Base-by-base conservation (phyloP, 202 grass and related monocot genomes). In the Dendrocalamus latiflorus region DNA sequence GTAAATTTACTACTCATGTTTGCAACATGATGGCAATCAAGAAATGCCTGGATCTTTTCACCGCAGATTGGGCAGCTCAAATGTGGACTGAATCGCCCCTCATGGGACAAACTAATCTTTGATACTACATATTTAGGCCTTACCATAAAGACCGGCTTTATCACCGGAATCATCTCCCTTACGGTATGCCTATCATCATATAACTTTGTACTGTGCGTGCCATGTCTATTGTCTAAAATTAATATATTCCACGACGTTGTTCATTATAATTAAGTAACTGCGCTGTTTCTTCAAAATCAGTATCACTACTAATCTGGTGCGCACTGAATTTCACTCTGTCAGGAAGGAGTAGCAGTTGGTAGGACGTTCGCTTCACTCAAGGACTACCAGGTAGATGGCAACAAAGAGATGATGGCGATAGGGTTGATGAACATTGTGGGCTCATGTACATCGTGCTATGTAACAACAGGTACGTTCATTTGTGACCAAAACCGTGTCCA, bases 401-500 rank as follows among this genome's bases (percentile, higher is more conserved):
- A 98, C 87, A 98, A 98, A 72, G 95, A 98, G 70, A 98, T 98
- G 95, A 98, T 98, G 89, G 95, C 95, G 77, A 93, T 98, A 68
- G 95, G 95, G 11, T 76, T 95, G 58, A 98, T 98, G 95, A 98
- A 98, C 85, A 82, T 98, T 43, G 93, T 98, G 0, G 95, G 95
- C 18, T 95, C 95, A 78, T 98, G 93, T 60, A 98, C 93, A 89
- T 98, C 95, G 11, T 98, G 95, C 77, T 98, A 98, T 57, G 85
- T 98, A 42, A 95, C 92, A 56, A 95, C 95, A 90, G 95, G 95
- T 93, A 47, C 39, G 34, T 36, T 36, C 34, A 39, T 39, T 62
- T 68, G 25, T 53, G 60, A 53, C 36, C 21, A 3, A 9, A 81
- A 57, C n/a, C 12, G 38, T 42, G 1, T 24, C 6, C 53, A 61